Evolutionary conservation across 2,329 filamentous ascomycete genomes (phyloP), one percentile per base, ranked within the genome.

Genomic region (Magnaporthiopsis incrustans): DNA sequence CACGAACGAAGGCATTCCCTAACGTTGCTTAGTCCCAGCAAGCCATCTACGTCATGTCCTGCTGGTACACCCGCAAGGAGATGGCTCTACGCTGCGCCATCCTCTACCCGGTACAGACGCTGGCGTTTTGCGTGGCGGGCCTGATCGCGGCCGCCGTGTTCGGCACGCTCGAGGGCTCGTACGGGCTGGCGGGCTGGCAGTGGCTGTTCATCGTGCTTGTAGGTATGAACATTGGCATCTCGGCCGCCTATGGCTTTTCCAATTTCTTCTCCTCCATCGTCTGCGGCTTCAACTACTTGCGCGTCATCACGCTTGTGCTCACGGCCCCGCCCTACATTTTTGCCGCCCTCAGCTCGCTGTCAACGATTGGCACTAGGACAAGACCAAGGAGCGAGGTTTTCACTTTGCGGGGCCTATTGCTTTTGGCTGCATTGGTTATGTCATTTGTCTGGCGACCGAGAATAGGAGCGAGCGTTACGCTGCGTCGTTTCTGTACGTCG

Each of bases 51-150:
- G 71, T 70, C 64, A 82, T 88, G 2, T 76, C 73, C 1, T 78
- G 76, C 64, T 89, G 87, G 86, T 90, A 90, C 70, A 89, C 86
- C 0, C 79, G 86, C 35, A 83, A 83, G 67, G 87, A 89, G 70
- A 76, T 88, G 1, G 83, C 81, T 18, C 77, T 87, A 44, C 77
- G 85, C 14, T 87, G 85, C 14, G 83, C 85, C 10, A 76, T 87
- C 11, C 77, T 76, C 22, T 76, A 81, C 68, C 85, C 85, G 1
- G 88, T 87, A 0, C 84, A 85, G 0, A 76, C 89, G 18, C 80
- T 90, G 18, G 86, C 84, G 1, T 86, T 86, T 3, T 87, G 87
- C 3, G 90, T 90, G 70, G 86, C 85, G 2, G 87, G 85, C 2
- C 69, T 85, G 14, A 81, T 86, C 58, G 78, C 82, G 1, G 82